Conservation (phyloP, 2,329 filamentous ascomycete genomes). For the Pyrenochaeta sp. region DNA sequence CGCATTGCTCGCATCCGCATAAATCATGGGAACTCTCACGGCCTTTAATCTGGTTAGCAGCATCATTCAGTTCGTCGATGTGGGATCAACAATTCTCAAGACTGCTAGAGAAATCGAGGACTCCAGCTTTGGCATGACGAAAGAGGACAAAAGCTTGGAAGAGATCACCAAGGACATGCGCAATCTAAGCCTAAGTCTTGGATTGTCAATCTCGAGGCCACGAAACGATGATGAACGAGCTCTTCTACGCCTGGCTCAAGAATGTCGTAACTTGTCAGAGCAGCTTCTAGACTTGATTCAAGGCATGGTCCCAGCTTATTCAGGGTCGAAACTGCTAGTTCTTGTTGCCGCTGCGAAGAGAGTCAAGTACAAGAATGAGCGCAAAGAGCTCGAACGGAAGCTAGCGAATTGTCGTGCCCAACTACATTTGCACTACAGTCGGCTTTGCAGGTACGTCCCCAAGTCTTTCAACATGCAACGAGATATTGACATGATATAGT, state of each 20-base stretch:
- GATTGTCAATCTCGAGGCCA: background rate
- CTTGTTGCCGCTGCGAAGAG: background rate
- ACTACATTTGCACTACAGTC: background rate
- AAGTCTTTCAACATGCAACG: background rate
- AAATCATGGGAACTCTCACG: conserved; percentile 1
- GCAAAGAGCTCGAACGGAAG: background rate
- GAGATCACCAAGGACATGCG: background rate
- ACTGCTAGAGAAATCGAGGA: conserved; percentile 7
- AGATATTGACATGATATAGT: background rate
- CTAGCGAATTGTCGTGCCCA: background rate
- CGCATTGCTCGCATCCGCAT: too few relatives aligned
- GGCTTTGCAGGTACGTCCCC: background rate
- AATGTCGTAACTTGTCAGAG: conserved; percentile 1
- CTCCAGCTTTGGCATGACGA: conserved; percentile 1
- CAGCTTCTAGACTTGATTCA: background rate
- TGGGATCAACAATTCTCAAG: conserved; percentile 3
- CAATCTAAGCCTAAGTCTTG: background rate
- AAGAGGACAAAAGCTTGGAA: background rate
- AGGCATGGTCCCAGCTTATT: background rate
- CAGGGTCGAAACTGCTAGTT: background rate
- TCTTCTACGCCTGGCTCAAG: background rate
- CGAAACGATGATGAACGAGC: conserved; percentile 3
- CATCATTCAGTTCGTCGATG: conserved; percentile 10
- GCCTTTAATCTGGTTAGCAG: conserved; percentile 4
- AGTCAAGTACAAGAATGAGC: background rate